phyloP scores from a whole-genome alignment of 2,329 filamentous ascomycete species.

The Ophiobolus disseminans region DNA sequence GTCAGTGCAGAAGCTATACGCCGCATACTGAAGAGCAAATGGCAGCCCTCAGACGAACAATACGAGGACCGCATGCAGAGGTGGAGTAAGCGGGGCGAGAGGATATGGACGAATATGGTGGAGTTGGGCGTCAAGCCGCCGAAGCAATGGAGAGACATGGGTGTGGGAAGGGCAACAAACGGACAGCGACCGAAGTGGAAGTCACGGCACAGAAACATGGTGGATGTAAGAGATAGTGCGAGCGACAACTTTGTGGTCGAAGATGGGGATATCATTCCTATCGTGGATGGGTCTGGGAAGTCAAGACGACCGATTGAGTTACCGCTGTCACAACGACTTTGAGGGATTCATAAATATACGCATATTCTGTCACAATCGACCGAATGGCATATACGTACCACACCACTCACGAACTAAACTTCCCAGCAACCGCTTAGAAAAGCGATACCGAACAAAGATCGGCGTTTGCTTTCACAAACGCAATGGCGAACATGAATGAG shows the following conservation, averaged over 20 bases:
- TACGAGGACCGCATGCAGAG: constrained; percentile 51
- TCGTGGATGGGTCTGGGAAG: constrained; percentile 29
- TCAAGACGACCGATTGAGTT: constrained; percentile 3
- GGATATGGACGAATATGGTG: constrained; percentile 57
- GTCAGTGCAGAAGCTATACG: constrained; percentile 88
- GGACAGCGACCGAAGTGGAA: constrained; percentile 46
- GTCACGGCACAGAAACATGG: constrained; percentile 33
- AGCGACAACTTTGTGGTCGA: constrained; percentile 16
- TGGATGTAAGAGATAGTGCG: constrained; percentile 37
- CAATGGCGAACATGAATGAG: too few species aligned
- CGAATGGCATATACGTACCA: too few species aligned
- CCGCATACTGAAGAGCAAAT: constrained; percentile 82
- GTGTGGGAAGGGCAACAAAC: constrained; percentile 43
- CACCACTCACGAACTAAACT: too few species aligned
- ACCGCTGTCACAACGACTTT: constrained; percentile 17
- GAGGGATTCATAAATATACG: too few species aligned
- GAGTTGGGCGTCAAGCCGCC: constrained; percentile 63
- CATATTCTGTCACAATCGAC: too few species aligned
- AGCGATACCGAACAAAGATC: too few species aligned
- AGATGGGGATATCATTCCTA: constrained; percentile 41
- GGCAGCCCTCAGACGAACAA: constrained; percentile 64
- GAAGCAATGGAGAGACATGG: constrained; percentile 59
- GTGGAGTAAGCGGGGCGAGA: constrained; percentile 58
- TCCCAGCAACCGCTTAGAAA: too few species aligned
- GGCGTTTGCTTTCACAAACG: too few species aligned